Conservation (phyloP, 805 yeast genomes). For the Teunomyces tritomae region DNA sequence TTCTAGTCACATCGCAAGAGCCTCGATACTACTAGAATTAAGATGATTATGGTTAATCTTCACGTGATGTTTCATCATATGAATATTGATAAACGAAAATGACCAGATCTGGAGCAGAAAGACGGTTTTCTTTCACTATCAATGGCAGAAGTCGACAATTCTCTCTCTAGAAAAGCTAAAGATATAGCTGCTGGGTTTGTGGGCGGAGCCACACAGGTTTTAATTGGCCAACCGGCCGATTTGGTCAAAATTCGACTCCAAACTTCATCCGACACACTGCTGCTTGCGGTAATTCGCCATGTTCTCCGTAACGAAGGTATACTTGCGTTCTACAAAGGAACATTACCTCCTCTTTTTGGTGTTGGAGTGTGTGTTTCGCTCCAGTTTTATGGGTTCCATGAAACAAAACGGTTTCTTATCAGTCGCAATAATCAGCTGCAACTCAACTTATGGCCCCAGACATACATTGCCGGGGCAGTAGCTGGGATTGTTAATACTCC, state of each 20-base stretch:
- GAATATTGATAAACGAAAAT: background rate
- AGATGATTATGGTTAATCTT: too few relatives aligned
- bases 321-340: conserved; percentile 45
- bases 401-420: conserved; percentile 57
- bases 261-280: conserved; percentile 31
- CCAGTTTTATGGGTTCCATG: conserved; percentile 71
- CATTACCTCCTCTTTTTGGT: conserved; percentile 43
- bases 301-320: conserved; percentile 42
- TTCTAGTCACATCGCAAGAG: too few relatives aligned
- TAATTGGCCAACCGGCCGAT: conserved; percentile 48
- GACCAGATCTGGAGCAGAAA: background rate
- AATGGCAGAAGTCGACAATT: conserved; percentile 29
- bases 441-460: conserved; percentile 53
- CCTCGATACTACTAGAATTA: too few relatives aligned
- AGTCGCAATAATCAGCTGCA: conserved; percentile 22
- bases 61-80: conserved; percentile 10
- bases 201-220: conserved; percentile 47
- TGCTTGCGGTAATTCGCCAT: conserved; percentile 30
- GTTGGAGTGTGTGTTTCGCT: conserved; percentile 65
- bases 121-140: background rate
- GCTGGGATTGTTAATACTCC: conserved; percentile 69
- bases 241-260: conserved; percentile 43
- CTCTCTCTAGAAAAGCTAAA: conserved; percentile 35
- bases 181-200: conserved; percentile 45
- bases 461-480: conserved; percentile 59